Percentiles rank a stretch among this genome's conserved stretches.
Conservation (phyloP, 1,139 yeast species). For the Candida labiduridarum region DNA sequence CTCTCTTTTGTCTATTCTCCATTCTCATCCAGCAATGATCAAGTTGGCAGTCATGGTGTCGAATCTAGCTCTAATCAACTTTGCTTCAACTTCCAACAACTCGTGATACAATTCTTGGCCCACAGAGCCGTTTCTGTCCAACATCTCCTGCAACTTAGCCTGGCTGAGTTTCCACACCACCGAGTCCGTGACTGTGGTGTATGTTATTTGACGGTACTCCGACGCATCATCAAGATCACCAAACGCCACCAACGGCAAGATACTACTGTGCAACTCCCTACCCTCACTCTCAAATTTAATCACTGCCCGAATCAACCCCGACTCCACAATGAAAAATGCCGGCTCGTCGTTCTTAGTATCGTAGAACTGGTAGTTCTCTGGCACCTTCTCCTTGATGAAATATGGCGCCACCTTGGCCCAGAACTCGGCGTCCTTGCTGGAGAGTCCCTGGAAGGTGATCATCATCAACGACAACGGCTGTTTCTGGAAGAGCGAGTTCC, state of each 20-base stretch:
- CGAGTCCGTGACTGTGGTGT: constrained; percentile 55
- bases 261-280: constrained; percentile 69
- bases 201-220: constrained; percentile 43
- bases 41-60: no score
- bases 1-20: no score
- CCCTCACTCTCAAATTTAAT: constrained; percentile 54
- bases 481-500: constrained; percentile 38
- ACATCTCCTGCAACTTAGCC: constrained; percentile 45
- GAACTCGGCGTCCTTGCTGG: constrained; percentile 60
- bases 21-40: constrained; percentile 48
- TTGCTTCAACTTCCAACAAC: no score
- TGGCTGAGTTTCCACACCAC: constrained; percentile 73
- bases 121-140: no score
- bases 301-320: constrained; percentile 72
- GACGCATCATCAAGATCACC: constrained; percentile 61
- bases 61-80: no score
- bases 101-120: no score
- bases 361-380: constrained; percentile 53
- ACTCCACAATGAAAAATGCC: constrained; percentile 71
- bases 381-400: constrained; percentile 52
- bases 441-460: constrained; percentile 70
- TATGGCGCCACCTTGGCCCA: constrained; percentile 62
- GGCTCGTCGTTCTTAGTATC: constrained; percentile 43
- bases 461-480: constrained; percentile 72
- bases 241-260: constrained; percentile 87